Conservation (phyloP, 768 basidiomycete species). For the Megacollybia marginata region DNA sequence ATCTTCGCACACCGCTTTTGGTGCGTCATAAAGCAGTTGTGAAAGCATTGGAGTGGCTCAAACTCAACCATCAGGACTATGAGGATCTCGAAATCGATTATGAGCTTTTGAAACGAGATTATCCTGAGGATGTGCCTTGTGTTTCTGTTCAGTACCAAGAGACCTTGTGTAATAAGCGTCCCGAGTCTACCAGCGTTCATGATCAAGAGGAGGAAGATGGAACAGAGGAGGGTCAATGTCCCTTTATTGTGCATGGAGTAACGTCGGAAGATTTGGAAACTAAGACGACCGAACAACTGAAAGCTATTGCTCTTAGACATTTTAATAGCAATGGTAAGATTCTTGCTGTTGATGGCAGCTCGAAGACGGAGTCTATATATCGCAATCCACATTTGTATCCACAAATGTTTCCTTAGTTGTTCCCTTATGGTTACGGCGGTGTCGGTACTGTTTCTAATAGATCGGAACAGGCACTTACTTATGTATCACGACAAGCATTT, state of each 20-base stretch:
- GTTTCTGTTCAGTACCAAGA: conserved; percentile 9
- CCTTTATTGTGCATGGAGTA: conserved; percentile 21
- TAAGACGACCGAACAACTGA: not conserved
- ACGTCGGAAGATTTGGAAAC: conserved; percentile 11
- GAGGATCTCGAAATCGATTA: conserved; percentile 13
- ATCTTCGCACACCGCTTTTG: conserved; percentile 13
- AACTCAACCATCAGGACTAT: conserved; percentile 19
- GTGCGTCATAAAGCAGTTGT: conserved; percentile 15
- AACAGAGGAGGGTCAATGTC: not conserved
- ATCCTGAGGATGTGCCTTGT: conserved; percentile 5
- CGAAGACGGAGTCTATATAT: too few species aligned
- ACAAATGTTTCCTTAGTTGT: conserved; percentile 9
- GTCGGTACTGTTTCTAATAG: conserved; percentile 6
- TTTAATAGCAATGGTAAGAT: too few species aligned
- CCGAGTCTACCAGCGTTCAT: conserved; percentile 6
- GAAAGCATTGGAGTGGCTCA: conserved; percentile 19
- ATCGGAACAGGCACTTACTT: not conserved
- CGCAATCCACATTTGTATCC: too few species aligned
- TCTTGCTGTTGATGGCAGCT: too few species aligned
- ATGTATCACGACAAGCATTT: not conserved
- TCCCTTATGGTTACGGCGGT: conserved; percentile 20
- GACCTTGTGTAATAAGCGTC: conserved; percentile 3
- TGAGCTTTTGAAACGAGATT: conserved; percentile 8
- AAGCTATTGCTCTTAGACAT: conserved; percentile 3
- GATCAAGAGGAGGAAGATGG: conserved; percentile 17